Evolutionary conservation across 1,139 yeast genomes (phyloP), one percentile per base, ranked within the genome.

Genomic region (Nematodospora anomalae): DNA sequence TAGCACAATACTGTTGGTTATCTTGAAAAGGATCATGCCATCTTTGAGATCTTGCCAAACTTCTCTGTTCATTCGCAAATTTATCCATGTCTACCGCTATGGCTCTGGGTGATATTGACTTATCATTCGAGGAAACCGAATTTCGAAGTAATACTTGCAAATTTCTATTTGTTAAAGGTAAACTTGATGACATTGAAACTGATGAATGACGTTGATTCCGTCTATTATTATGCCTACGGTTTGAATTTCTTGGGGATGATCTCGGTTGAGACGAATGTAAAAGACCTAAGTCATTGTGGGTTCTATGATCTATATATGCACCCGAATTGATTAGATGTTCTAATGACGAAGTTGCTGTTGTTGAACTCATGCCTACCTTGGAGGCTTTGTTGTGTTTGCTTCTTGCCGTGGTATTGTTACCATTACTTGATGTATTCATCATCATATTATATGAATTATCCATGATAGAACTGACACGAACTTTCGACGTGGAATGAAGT

Each of bases 21-120:
- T 22, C 28, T 3, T 27, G 9, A 24, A 36, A 38, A 10, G 57
- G 53, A 30, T 51, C 38, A 25, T 50, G 33, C 55, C 55, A 48
- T 2, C 53, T 21, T 11, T 45, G 40, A 10, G 60, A 53, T 24
- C 45, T 39, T 10, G 60, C 58, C 28, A 53, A 48, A 21, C 48
- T 46, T n/a, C 58, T 47, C 43, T 67, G 72, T 23, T 67, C 74
- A n/a, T 51, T 50, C 2, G 72, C 52, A 42, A 54, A 70, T 35
- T 45, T 49, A 43, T 68, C 73, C 72, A 67, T 64, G 40, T 68
- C 72, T 28, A 68, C 49, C 1, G 67, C 65, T 9, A 65, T 53
- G 4, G 62, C 53, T 4, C 61, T 41, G 11, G 57, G 55, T 1
- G 48, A 39, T 6, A 39, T 42, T 3, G 51, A 40, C 10, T 41